phyloP scores from a whole-genome alignment of 2,329 filamentous ascomycete genomes.

The Sarocladium strictum region DNA sequence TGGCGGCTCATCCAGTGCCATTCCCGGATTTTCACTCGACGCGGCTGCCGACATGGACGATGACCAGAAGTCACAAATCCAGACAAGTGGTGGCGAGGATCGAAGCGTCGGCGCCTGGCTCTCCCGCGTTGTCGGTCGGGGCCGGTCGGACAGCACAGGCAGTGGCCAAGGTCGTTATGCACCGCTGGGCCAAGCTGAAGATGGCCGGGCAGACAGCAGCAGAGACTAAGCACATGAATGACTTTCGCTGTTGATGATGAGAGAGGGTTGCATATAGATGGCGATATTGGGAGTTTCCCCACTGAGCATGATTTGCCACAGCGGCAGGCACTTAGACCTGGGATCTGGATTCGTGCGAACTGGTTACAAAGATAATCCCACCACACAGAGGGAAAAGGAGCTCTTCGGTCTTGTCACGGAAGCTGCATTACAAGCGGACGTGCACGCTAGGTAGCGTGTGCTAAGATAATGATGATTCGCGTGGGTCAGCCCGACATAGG shows the following conservation, averaged over 20 bases:
- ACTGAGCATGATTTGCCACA: background rate
- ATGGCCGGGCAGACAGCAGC: constrained; percentile 18
- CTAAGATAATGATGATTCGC: constrained; percentile 2
- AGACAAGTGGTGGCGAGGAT: constrained; percentile 26
- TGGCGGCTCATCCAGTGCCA: constrained; percentile 58
- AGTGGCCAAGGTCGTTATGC: constrained; percentile 36
- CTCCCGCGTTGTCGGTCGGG: constrained; percentile 33
- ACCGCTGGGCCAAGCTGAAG: constrained; percentile 35
- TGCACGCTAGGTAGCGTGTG: background rate
- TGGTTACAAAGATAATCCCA: background rate
- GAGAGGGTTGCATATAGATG: constrained; percentile 34
- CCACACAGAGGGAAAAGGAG: background rate
- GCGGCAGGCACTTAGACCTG: background rate
- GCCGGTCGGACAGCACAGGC: constrained; percentile 30
- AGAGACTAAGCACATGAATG: constrained; percentile 16
- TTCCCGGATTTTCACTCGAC: constrained; percentile 77
- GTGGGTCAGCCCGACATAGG: background rate
- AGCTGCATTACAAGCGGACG: background rate
- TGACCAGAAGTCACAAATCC: constrained; percentile 36
- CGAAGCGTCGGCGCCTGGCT: constrained; percentile 46
- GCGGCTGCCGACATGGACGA: constrained; percentile 57
- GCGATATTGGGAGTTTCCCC: constrained; percentile 12
- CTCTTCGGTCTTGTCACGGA: background rate
- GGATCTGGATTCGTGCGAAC: background rate
- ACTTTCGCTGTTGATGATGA: constrained; percentile 17